A percentile compares a stretch with the other conserved stretches of the same genome.
These are phyloP conservation scores for Aspergillus vadensis DNA, from an alignment of 2,329 filamentous ascomycete species.

Conservation along the genomic window DNA sequence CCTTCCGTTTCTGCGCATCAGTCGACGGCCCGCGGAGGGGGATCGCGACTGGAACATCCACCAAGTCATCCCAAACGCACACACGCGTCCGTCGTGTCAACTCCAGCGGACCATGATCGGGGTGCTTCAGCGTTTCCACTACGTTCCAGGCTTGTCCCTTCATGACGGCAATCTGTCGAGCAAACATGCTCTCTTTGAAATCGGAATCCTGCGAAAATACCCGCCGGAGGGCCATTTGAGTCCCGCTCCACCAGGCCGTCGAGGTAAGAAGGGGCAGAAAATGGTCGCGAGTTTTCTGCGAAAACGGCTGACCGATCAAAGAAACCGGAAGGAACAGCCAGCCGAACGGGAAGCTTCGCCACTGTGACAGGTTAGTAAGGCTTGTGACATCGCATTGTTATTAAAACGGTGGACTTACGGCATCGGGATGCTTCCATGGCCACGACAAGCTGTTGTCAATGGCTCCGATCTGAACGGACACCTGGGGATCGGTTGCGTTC, in stretches of 20 bases:
- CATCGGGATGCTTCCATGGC: constrained; percentile 99
- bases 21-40: constrained; percentile 81
- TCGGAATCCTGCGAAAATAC: constrained; percentile 92
- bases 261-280: constrained; percentile 96
- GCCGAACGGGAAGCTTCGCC: constrained; percentile 90
- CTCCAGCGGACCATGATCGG: constrained; percentile 90
- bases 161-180: constrained; percentile 97
- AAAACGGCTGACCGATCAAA: constrained; percentile 93
- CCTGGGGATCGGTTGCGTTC: constrained; percentile 47
- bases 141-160: constrained; percentile 99
- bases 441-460: constrained; percentile 98
- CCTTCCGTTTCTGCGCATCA: constrained; percentile 73
- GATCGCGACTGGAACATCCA: constrained; percentile 92
- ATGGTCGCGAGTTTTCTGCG: constrained; percentile 87
- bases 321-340: constrained; percentile 98
- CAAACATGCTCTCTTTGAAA: constrained; percentile 98
- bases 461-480: constrained; percentile 77
- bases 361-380: constrained; percentile 46
- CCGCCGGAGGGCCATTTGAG: constrained; percentile 78
- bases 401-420: constrained; percentile 52
- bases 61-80: constrained; percentile 96
- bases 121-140: constrained; percentile 90
- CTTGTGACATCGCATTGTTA: background rate
- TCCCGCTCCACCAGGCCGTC: constrained; percentile 95
- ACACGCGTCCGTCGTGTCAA: constrained; percentile 87